Percentiles rank a stretch among this genome's conserved stretches.
phyloP scores from a whole-genome alignment of 2,329 filamentous ascomycete genomes.

The Ophiostoma fasciatum region DNA sequence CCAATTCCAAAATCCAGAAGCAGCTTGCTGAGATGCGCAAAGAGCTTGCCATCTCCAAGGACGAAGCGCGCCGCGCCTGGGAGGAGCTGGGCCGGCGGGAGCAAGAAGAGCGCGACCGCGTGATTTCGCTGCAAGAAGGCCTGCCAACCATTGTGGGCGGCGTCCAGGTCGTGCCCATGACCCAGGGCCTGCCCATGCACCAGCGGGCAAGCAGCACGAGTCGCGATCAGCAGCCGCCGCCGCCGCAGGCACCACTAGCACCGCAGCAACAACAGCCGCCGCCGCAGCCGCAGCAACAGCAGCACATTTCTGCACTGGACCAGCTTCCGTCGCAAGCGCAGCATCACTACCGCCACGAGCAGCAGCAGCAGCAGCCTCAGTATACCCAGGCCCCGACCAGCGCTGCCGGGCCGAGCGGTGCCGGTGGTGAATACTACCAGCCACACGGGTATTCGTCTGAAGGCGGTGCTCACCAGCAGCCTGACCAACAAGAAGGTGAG shows the following conservation, averaged over 20 bases:
- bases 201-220: slow-evolving; percentile 27
- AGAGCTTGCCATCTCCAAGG: slow-evolving; percentile 86
- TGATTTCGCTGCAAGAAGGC: slow-evolving; percentile 70
- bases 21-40: slow-evolving; percentile 81
- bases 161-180: slow-evolving; percentile 91
- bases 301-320: slow-evolving; percentile 3
- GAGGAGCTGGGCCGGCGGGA: slow-evolving; percentile 89
- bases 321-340: slow-evolving; percentile 10
- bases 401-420: neutral
- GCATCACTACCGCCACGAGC: slow-evolving; percentile 2
- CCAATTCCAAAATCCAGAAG: slow-evolving; percentile 57
- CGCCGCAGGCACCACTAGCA: slow-evolving; percentile 20
- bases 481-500: too few species aligned
- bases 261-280: slow-evolving; percentile 5
- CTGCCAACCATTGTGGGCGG: slow-evolving; percentile 81
- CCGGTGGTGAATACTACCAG: slow-evolving; percentile 3
- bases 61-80: slow-evolving; percentile 90
- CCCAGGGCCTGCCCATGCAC: slow-evolving; percentile 49
- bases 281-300: slow-evolving; percentile 2
- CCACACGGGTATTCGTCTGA: neutral
- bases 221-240: slow-evolving; percentile 18
- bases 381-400: neutral
- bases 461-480: too few species aligned
- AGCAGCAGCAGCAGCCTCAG: neutral
- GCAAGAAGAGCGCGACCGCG: slow-evolving; percentile 82